A percentile compares a stretch with the other conserved stretches of the same genome.
These are phyloP conservation scores for Ziziphus jujuba DNA, from an alignment of 306 rosid species.

Conservation along the genomic window DNA sequence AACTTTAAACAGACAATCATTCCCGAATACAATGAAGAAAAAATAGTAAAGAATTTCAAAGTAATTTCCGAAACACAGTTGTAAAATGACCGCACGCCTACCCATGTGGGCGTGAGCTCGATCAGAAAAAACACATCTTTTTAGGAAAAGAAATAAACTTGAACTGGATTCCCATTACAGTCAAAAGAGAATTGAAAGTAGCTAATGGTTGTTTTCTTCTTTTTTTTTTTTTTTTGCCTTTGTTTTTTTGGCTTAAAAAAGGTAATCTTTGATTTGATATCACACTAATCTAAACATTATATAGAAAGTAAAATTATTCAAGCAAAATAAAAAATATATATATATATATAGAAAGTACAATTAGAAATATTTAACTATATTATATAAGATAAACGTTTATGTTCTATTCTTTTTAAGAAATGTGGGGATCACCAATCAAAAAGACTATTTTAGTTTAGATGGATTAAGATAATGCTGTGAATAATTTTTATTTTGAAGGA, in stretches of 20 bases:
- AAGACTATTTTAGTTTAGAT: not conserved
- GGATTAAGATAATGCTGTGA: not conserved
- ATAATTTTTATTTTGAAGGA: not conserved
- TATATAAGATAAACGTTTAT: not conserved
- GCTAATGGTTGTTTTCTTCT: not conserved
- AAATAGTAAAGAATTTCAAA: not conserved
- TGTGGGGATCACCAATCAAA: not conserved
- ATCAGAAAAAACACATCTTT: conserved; percentile 38
- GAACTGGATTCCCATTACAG: conserved; percentile 49
- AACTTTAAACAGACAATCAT: too few relatives aligned
- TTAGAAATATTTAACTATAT: not conserved
- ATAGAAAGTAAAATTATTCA: too few relatives aligned
- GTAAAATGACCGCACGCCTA: conserved; percentile 27
- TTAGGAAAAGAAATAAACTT: conserved; percentile 21
- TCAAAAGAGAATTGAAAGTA: conserved; percentile 22
- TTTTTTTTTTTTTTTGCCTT: too few relatives aligned
- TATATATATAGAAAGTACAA: too few relatives aligned
- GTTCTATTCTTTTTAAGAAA: not conserved
- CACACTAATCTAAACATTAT: conserved; percentile 19
- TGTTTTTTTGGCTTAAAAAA: too few relatives aligned
- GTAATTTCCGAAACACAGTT: conserved; percentile 8
- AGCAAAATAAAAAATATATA: too few relatives aligned
- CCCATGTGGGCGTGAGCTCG: conserved; percentile 34
- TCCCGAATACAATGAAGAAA: not conserved
- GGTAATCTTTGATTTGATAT: conserved; percentile 36